Percentiles rank a stretch among this genome's conserved stretches.
Evolutionary conservation across 2,329 filamentous ascomycete genomes (phyloP).

Genomic region (Aspergillus tubingensis): DNA sequence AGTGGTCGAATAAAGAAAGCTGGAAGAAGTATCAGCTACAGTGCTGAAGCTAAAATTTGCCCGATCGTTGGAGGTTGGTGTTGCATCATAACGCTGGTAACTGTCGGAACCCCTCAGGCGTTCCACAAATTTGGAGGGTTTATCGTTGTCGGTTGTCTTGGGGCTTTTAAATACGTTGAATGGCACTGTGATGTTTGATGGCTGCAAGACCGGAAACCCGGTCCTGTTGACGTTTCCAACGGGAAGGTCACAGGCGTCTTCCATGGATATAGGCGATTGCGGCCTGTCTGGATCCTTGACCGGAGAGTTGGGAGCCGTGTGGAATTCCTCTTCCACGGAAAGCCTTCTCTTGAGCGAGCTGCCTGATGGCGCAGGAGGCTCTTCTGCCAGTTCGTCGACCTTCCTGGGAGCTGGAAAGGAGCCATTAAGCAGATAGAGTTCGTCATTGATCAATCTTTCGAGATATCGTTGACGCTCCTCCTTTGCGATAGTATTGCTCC

Average conservation of each 20-base stretch:
- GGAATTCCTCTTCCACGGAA: slow-evolving; percentile 28
- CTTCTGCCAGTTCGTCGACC: slow-evolving; percentile 8
- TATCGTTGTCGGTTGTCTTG: neutral
- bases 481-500: slow-evolving; percentile 14
- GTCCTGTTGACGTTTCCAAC: neutral
- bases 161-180: slow-evolving; percentile 12
- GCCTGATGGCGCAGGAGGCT: slow-evolving; percentile 7
- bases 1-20: slow-evolving; percentile 18
- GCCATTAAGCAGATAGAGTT: slow-evolving; percentile 34
- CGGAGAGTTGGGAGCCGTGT: slow-evolving; percentile 36
- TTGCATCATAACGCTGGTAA: slow-evolving; percentile 21
- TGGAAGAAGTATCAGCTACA: slow-evolving; percentile 15
- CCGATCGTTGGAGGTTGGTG: slow-evolving; percentile 10
- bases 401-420: slow-evolving; percentile 11
- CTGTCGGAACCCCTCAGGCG: slow-evolving; percentile 21
- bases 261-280: neutral
- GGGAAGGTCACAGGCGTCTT: neutral
- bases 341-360: slow-evolving; percentile 19
- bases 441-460: slow-evolving; percentile 32
- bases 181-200: neutral
- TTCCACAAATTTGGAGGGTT: slow-evolving; percentile 20
- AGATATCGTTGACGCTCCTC: slow-evolving; percentile 32
- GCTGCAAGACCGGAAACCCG: neutral
- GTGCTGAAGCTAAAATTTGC: slow-evolving; percentile 30
- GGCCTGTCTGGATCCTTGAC: slow-evolving; percentile 15